Percentiles rank a stretch among this genome's conserved stretches.
phyloP scores from a whole-genome alignment of 2,329 filamentous ascomycete species.

The Fonsecaea monophora region DNA sequence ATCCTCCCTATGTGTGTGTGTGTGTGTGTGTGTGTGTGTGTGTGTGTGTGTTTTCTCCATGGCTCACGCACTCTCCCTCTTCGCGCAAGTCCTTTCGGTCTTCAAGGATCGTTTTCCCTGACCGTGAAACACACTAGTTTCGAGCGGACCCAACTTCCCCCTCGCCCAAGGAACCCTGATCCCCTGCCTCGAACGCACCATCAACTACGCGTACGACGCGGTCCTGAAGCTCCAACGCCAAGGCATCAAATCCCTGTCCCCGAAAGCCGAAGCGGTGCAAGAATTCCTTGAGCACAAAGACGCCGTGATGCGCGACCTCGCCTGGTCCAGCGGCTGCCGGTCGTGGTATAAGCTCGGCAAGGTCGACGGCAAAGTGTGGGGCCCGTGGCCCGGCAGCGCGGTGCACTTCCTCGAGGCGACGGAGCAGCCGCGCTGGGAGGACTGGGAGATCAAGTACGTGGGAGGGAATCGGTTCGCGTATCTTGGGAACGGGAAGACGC shows the following conservation, averaged over 20 bases:
- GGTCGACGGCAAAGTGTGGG: conserved; percentile 11
- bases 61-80: background rate
- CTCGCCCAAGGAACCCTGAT: conserved; percentile 42
- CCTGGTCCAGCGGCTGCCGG: conserved; percentile 16
- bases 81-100: background rate
- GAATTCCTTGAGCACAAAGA: conserved; percentile 32
- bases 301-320: conserved; percentile 18
- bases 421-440: conserved; percentile 17
- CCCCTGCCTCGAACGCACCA: conserved; percentile 44
- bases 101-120: too few species aligned
- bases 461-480: conserved; percentile 55
- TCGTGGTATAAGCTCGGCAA: conserved; percentile 19
- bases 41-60: too few species aligned
- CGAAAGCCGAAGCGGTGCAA: conserved; percentile 31
- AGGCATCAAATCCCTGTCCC: conserved; percentile 44
- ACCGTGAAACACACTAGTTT: conserved; percentile 23
- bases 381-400: conserved; percentile 1
- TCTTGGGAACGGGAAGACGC: conserved; percentile 58
- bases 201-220: conserved; percentile 47
- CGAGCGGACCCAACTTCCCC: conserved; percentile 42
- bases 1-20: too few species aligned
- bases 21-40: too few species aligned
- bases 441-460: conserved; percentile 49
- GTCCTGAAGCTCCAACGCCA: conserved; percentile 48
- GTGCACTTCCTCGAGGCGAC: conserved; percentile 4